These are phyloP conservation scores for Epichloe bromicola DNA, from an alignment of 2,329 filamentous ascomycete genomes.

Conservation along the genomic window DNA sequence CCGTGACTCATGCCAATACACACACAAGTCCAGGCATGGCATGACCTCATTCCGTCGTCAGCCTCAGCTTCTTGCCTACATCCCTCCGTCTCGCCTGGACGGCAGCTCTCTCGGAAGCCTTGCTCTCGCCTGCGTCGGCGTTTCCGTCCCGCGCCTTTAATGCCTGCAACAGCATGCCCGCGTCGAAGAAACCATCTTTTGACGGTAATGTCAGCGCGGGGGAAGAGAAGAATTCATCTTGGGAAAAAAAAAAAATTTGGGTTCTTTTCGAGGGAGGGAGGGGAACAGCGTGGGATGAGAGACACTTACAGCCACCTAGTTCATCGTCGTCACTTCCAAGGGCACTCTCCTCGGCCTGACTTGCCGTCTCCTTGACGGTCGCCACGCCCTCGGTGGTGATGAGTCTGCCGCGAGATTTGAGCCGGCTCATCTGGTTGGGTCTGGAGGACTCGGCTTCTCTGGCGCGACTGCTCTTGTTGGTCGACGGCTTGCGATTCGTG, in stretches of 20 bases:
- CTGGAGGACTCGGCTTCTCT: constrained; percentile 35
- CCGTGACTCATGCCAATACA: background rate
- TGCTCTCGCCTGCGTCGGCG: constrained; percentile 36
- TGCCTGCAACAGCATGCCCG: constrained; percentile 83
- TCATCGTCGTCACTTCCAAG: constrained; percentile 74
- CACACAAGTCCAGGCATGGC: background rate
- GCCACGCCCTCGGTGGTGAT: constrained; percentile 44
- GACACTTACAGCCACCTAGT: constrained; percentile 76
- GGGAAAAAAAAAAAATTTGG: background rate
- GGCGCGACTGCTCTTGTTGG: constrained; percentile 34
- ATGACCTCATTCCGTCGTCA: constrained; percentile 10
- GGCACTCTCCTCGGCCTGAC: constrained; percentile 55
- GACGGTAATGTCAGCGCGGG: constrained; percentile 14
- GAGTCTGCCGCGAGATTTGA: constrained; percentile 61
- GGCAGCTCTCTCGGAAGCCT: constrained; percentile 45
- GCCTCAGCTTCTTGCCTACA: constrained; percentile 59
- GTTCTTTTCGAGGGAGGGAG: background rate
- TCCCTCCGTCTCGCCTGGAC: constrained; percentile 48
- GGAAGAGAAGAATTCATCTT: background rate
- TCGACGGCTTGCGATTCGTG: constrained; percentile 36
- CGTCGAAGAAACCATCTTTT: constrained; percentile 94
- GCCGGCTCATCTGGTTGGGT: constrained; percentile 28
- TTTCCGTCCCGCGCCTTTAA: constrained; percentile 58
- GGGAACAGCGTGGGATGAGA: background rate
- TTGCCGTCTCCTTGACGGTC: constrained; percentile 32